Evolutionary conservation across 2,329 filamentous ascomycete genomes (phyloP).

Genomic region (Pseudogymnoascus sp.): DNA sequence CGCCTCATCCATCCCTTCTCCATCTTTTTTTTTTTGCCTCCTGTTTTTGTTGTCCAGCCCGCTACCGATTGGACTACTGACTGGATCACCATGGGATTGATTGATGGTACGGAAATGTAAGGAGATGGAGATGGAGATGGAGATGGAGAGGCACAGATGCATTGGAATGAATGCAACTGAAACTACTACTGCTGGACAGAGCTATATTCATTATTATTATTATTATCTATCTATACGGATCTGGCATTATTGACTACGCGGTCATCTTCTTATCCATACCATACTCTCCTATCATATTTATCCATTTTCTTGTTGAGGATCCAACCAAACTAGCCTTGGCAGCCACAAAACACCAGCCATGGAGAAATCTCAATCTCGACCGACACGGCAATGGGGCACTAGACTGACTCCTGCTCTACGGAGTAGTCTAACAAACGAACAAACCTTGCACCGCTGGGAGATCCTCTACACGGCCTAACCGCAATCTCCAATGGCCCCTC

Average conservation of each 20-base stretch:
- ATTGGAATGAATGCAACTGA: not conserved
- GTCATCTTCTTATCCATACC: not conserved
- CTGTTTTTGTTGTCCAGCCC: not conserved
- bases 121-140: not conserved
- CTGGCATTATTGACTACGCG: not conserved
- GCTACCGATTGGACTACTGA: not conserved
- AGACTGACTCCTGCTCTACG: not conserved
- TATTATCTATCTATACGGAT: not conserved
- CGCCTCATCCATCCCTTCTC: not conserved
- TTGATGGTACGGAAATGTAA: not conserved
- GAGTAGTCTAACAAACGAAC: not conserved
- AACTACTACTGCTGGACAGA: not conserved
- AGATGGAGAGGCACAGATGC: not conserved
- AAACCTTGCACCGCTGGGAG: not conserved
- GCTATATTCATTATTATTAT: not conserved
- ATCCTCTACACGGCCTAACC: not conserved
- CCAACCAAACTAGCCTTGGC: conserved; percentile 3
- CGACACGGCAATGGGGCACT: not conserved
- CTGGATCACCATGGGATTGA: not conserved
- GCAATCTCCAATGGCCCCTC: not conserved
- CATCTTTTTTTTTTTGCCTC: conserved; percentile 1
- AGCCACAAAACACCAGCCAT: not conserved
- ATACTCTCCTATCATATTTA: not conserved
- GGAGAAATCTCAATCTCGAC: conserved; percentile 2
- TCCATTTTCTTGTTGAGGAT: conserved; percentile 7